A percentile compares a stretch with the other conserved stretches of the same genome.
Conservation (phyloP, 495 filamentous ascomycete genomes). For the Amorphotheca resinae region DNA sequence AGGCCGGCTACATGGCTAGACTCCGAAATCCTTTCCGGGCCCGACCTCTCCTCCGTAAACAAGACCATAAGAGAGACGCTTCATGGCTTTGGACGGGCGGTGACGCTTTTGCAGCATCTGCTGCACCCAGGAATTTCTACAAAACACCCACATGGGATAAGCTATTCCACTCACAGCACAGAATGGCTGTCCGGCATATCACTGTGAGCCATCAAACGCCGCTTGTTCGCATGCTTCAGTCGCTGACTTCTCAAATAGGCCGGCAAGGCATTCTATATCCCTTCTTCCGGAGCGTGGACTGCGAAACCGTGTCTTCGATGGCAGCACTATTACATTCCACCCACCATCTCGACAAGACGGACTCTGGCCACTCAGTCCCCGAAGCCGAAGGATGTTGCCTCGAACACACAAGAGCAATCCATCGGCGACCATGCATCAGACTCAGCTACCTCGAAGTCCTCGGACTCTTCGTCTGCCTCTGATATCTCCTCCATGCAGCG, state of each 20-base stretch:
- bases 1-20: too few species aligned
- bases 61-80: not conserved
- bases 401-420: not conserved
- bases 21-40: too few species aligned
- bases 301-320: not conserved
- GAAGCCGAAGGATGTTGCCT: not conserved
- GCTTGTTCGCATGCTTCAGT: not conserved
- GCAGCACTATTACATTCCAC: not conserved
- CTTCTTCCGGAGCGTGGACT: not conserved
- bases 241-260: not conserved
- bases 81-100: slow-evolving; percentile 17
- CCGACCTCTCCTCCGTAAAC: too few species aligned
- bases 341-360: not conserved
- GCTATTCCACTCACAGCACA: not conserved
- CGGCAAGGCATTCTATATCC: not conserved
- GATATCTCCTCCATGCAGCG: not conserved
- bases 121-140: slow-evolving; percentile 11
- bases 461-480: slow-evolving; percentile 1
- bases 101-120: slow-evolving; percentile 22
- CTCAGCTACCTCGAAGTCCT: not conserved
- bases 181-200: slow-evolving; percentile 17
- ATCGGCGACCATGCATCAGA: not conserved
- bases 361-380: not conserved
- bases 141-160: slow-evolving; percentile 2
- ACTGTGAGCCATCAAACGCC: slow-evolving; percentile 5